Evolutionary conservation across 345 rosid species (phyloP).

Genomic region (thale cress (Arabidopsis thaliana)): TAIR10.1 NC_003071.7:9942001-9942500

Average conservation of each 20-base stretch:
- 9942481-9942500: not conserved
- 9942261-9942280: not conserved
- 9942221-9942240: slow-evolving; percentile 5
- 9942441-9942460: not conserved
- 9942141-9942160: too few species aligned
- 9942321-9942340: not conserved
- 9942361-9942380: not conserved
- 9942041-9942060: too few species aligned
- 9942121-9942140: not conserved
- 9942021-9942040: too few species aligned
- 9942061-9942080: too few species aligned
- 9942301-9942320: not conserved
- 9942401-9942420: not conserved
- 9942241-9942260: not conserved
- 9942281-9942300: not conserved
- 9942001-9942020: too few species aligned
- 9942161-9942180: not conserved
- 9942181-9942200: not conserved
- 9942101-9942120: too few species aligned
- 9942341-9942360: not conserved
- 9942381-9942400: not conserved
- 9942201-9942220: not conserved
- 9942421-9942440: not conserved
- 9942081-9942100: too few species aligned
- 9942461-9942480: not conserved